Evolutionary conservation across 306 rosid species (phyloP).

Genomic region (Quercus robur): DNA sequence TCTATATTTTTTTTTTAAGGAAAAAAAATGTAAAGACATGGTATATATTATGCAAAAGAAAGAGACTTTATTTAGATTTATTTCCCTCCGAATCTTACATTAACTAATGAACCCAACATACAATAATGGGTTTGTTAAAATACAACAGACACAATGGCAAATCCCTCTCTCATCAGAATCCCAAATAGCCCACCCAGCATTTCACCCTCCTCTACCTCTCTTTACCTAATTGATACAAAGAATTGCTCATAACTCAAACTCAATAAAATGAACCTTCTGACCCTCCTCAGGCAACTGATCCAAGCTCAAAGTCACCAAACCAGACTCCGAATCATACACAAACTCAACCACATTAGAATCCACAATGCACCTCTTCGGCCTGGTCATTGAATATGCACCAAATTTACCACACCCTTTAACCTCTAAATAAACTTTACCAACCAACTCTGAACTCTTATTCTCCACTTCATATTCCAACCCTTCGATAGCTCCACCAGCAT

Average conservation of each 20-base stretch:
- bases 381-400: conserved; percentile 64
- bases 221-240: neutral
- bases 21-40: neutral
- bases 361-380: conserved; percentile 58
- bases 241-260: conserved; percentile 46
- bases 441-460: conserved; percentile 29
- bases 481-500: conserved; percentile 79
- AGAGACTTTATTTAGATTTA: neutral
- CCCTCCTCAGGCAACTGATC: conserved; percentile 62
- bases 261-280: conserved; percentile 40
- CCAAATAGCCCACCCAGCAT: neutral
- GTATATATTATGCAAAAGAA: neutral
- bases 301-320: conserved; percentile 48
- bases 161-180: neutral
- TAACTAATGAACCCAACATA: neutral
- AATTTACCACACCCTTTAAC: conserved; percentile 78
- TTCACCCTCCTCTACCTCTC: neutral
- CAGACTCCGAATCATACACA: conserved; percentile 42
- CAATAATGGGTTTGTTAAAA: neutral
- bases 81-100: neutral
- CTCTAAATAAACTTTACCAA: conserved; percentile 48
- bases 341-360: conserved; percentile 41
- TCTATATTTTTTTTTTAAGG: no score
- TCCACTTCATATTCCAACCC: conserved; percentile 43
- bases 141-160: neutral